Base-by-base conservation (phyloP, 768 basidiomycete species). In the Rhizopogon salebrosus region DNA sequence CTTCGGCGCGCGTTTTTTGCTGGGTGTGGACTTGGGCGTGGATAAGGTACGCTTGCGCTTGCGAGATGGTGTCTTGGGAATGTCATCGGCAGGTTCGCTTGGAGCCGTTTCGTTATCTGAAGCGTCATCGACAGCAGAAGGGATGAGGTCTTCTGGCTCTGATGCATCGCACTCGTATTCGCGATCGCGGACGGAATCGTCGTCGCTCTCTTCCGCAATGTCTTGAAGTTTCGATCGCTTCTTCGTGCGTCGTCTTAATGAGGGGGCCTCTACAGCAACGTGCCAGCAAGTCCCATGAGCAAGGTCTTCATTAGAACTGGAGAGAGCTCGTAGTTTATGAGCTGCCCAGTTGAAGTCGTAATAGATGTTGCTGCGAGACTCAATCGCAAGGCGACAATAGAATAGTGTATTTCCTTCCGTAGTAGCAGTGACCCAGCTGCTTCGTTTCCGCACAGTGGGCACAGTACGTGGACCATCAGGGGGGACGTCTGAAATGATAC, bases 291-390 rank as follows among this genome's bases (percentile, higher is more conserved):
- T 64, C n/a, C 77, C 81, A 57, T 39, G 68, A 52, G 49, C 68
- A 53, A 54, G 71, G 46, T 53, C 72, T 58, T 65, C 59, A 13
- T 57, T 41, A 4, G 56, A 43, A 14, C 51, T 54, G 7, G 53
- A 54, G 14, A 80, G 66, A 0, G 80, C 79, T 1, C 62, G 56
- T 18, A 61, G 45, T 24, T 67, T 75, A 58, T 84, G 82, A 11
- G 54, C 54, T 31, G 75, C 71, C 87, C 87, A 89, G 41, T 76
- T 57, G 54, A 89, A 76, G 3, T 75, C 69, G 57, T 83, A 89
- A 68, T 79, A 89, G 1, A 87, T 56, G 8, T 85, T 84, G 18
- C 79, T 77, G 40, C 69, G 73, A 1, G 80, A 71, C 58, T 87
- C 75, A 10, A 84, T 72, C 3, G 85, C 87, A 14, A 76, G 70